Base-by-base conservation (phyloP, 2,329 filamentous ascomycete genomes). In the Pezicula radicicola region DNA sequence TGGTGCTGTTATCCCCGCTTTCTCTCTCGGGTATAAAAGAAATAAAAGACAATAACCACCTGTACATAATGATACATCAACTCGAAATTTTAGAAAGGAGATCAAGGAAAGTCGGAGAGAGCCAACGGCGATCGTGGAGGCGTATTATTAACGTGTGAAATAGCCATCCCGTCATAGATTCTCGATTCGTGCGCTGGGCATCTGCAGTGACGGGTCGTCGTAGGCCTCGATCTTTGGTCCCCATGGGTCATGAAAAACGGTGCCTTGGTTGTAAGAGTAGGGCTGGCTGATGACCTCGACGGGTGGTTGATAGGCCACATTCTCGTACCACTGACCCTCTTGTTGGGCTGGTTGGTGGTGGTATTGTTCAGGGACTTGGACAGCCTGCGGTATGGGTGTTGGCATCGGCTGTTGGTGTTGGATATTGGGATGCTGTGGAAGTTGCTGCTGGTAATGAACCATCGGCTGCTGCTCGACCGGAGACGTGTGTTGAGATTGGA, bases 111-210 rank as follows among this genome's bases (percentile, higher is more conserved):
- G 39, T 49, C 40, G 50, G 21, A 9, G 37, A 7, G 3, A 28
- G 27, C 27, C 13, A 7, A 15, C 15, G n/a, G 3, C 37, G n/a
- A 13, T 40, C 6, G n/a, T 40, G 12, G 10, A 40, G 37, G n/a
- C 10, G n/a, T 40, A 5, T 16, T 40, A 40, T 18, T 40, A 40
- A 37, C 4, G 37, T 40, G 16, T 45, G 27, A 27, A 28, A 27
- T 28, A 10, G 12, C 19, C 12, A 36, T 16, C 33, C 21, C 16
- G 45, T 73, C 69, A 84, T 69, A 85, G 72, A 54, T 70, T 77
- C 58, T 81, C 79, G 56, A 85, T 76, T 47, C 81, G 72, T 40
- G 74, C 77, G 62, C 79, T 83, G 10, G 81, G 82, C 67, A 85
- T 73, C 66, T 82, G 80, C 69, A 84, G 75, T 9, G 75, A 72